Percentiles rank a stretch among this genome's conserved stretches.
Conservation (phyloP, 305 asterid species). For the Petunia hybrid region DNA sequence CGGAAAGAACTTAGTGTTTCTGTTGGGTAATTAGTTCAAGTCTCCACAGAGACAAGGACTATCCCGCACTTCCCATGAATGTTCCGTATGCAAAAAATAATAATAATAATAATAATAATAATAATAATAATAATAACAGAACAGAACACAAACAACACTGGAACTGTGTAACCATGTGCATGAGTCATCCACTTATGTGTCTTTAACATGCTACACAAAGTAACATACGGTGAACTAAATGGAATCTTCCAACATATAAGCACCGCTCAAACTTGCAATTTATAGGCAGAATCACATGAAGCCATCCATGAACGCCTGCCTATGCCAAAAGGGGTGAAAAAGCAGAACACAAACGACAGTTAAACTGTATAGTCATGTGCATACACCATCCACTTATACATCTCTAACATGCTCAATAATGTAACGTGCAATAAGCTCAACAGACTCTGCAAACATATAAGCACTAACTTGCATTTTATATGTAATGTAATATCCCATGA, state of each 20-base stretch:
- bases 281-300: not conserved
- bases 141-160: conserved; percentile 8
- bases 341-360: conserved; percentile 4
- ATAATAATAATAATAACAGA: too few species aligned
- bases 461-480: conserved; percentile 18
- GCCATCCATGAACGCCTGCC: not conserved
- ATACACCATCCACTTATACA: not conserved
- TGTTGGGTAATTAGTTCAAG: not conserved
- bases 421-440: not conserved
- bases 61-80: conserved; percentile 5
- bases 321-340: not conserved
- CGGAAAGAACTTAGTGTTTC: not conserved
- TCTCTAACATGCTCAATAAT: not conserved
- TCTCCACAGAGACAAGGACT: not conserved
- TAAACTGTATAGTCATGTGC: not conserved
- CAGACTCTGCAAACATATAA: not conserved
- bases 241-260: not conserved
- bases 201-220: conserved; percentile 16
- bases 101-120: too few species aligned
- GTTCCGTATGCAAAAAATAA: not conserved
- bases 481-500: not conserved
- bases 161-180: conserved; percentile 12
- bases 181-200: not conserved
- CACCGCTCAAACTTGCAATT: not conserved
- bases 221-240: conserved; percentile 4